Evolutionary conservation across 768 basidiomycete species (phyloP), one percentile per base, ranked within the genome.

Genomic region (Leccinum obscurum): DNA sequence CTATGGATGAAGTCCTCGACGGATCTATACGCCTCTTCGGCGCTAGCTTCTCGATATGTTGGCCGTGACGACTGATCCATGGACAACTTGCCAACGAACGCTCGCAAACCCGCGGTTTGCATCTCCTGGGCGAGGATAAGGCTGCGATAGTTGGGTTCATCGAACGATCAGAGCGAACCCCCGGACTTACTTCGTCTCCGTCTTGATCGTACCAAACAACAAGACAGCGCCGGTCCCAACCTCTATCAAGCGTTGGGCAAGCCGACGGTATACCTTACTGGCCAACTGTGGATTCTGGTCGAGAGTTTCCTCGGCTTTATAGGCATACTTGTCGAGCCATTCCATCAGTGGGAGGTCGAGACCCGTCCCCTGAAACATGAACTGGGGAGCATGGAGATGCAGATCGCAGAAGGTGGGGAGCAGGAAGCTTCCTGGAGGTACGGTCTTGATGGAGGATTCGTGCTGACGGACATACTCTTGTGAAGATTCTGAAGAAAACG

Each of bases 331-430:
- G 41, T 92, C 80, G 8, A 95, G 81, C 93, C 93, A 93, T 64
- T 92, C 74, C 86, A 93, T 87, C 39, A 94, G 75, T 4, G 92
- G 90, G 2, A 93, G 80, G 70, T 95, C 90, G 4, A 95, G 80
- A 0, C 93, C 93, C 1, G 85, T 92, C 3, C 94, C 94, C 58
- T 92, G 88, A 61, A 93, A 95, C 35, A 94, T 78, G 70, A 90
- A 94, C 69, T 95, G 94, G 1, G 93, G 91, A 0, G 93, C 92
- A 70, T 95, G 93, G 0, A 94, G 80, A 68, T 95, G 93, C 5
- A 92, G 78, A 71, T 95, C 93, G 58, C 83, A 85, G 72, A 93
- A 95, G 0, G 86, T 84, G 2, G 93, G 91, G n/a, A 90, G 63
- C 46, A 94, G 59, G 68, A 94, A 92, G 55, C 76, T 80, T n/a